Base-by-base conservation (phyloP, 495 filamentous ascomycete genomes). In the Penicillium malachiteum region DNA sequence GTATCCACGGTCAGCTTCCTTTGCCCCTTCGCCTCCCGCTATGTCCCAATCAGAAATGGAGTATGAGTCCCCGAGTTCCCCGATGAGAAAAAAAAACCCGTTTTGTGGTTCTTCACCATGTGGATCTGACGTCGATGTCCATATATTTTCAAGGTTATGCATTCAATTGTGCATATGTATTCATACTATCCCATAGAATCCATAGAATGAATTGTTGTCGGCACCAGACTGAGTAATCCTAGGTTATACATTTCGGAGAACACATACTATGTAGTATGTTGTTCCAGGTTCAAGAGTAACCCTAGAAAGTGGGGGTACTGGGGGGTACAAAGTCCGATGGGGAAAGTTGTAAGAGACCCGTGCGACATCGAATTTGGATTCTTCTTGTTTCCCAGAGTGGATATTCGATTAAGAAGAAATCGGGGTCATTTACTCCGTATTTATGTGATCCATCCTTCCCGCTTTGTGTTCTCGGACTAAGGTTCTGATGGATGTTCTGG, bases 71-170 rank as follows among this genome's bases (percentile, higher is more conserved):
- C 51, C 59, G 56, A 63, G 49, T 50, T 38, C 54, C 59, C 63
- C 46, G 50, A 55, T 47, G 33, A 9, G 17, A 37, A 26, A 30
- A 12, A 44, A 26, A 44, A 46, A 46, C 32, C 43, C 43, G 43
- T 46, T 46, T 26, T 33, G 26, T 46, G 43, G 43, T 46, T 46
- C 43, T 41, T 16, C 30, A 44, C 62, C 64, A 65, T 67, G 64
- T 67, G 64, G 64, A 67, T 55, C 56, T 62, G 64, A 67, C 64
- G 62, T 67, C 51, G 48, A 37, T 9, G 34, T 26, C 21, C 21
- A 26, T 26, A 26, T 26, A 26, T 26, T 26, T 2, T 26, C 21
- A 26, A n/a, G 21, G 21, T 26, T 26, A 4, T 26, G 21, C 21
- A 26, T 26, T 26, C 21, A 26, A 26, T 26, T 26, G 21, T 26